phyloP scores from a whole-genome alignment of 345 rosid species.

The Camelina sativa region DNA sequence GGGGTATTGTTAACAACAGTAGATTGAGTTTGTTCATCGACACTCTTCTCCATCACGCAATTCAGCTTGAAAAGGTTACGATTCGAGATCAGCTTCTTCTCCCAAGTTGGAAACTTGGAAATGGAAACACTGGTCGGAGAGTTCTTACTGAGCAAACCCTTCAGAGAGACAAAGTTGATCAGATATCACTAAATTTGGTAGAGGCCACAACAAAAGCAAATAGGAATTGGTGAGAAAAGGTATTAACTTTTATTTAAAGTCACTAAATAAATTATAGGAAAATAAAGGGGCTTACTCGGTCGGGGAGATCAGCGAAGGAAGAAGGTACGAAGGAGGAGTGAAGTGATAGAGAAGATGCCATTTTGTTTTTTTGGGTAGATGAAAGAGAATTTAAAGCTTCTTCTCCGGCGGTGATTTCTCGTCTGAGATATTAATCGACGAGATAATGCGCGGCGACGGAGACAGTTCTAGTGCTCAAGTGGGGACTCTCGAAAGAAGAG shows the following conservation, averaged over 20 bases:
- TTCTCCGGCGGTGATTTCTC: slow-evolving; percentile 28
- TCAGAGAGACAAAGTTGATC: slow-evolving; percentile 14
- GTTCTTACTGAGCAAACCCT: slow-evolving; percentile 47
- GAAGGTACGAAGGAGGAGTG: slow-evolving; percentile 36
- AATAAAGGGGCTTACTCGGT: slow-evolving; percentile 38
- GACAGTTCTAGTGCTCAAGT: slow-evolving; percentile 10
- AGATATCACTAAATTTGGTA: background rate
- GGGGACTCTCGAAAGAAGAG: slow-evolving; percentile 11
- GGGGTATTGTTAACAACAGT: slow-evolving; percentile 44
- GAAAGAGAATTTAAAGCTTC: background rate
- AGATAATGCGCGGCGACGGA: slow-evolving; percentile 32
- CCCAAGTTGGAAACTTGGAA: slow-evolving; percentile 40
- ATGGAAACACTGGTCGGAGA: slow-evolving; percentile 37
- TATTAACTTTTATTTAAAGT: background rate
- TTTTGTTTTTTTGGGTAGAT: background rate
- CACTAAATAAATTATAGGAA: background rate
- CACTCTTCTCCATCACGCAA: slow-evolving; percentile 51
- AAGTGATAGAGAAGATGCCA: slow-evolving; percentile 48
- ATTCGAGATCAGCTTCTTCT: slow-evolving; percentile 39
- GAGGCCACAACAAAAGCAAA: background rate
- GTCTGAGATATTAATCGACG: slow-evolving; percentile 14
- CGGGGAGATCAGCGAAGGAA: slow-evolving; percentile 40
- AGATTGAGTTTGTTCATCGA: slow-evolving; percentile 56
- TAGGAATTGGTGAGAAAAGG: background rate
- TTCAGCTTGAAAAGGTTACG: slow-evolving; percentile 47